Base-by-base conservation (phyloP, 768 basidiomycete species). In the Fistulinella prunicolor region DNA sequence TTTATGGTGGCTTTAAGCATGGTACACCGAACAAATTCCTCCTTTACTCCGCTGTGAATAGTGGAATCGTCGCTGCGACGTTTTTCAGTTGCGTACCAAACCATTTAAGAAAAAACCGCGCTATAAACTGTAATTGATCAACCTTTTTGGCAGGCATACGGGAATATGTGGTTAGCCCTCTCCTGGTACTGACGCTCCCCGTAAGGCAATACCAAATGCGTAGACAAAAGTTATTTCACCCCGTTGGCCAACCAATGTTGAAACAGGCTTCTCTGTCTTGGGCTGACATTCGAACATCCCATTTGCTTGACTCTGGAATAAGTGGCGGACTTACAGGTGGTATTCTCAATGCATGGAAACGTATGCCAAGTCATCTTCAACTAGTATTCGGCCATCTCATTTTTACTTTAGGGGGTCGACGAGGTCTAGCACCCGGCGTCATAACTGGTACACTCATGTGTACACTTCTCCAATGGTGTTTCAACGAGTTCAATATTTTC, bases 261-360 rank as follows among this genome's bases (percentile, higher is more conserved):
- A 47, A 29, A 28, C 46, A 36, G 43, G 16, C 46, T 28, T 17
- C 45, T 13, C 54, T 76, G 32, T 69, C 78, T 20, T 80, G 72
- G 73, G 64, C 70, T 35, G 78, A 84, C 39, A 64, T 89, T 51
- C 75, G 87, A 42, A 73, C 68, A 51, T 72, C 81, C 24, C 75
- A 79, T 44, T 64, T 90, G 5, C 69, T 87, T 4, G 91, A 93
- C 62, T 85, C 81, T 14, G 78, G 77, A n/a, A 21, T 87, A 16
- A 86, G 89, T 51, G 91, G 91, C 16, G 80, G 78, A 5, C 53
- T 83, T 6, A 73, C 86, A 0, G 91, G 87, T 37, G 82, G 81
- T 2, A 51, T 82, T 9, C 63, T 80, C 35, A 75, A 76, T 74
- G 42, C 77, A 67, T 66, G 80, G 77, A 81, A 73, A 64, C 75